Evolutionary conservation across 768 basidiomycete genomes (phyloP), one percentile per base, ranked within the genome.

Genomic region (Cantharellus anzutake): DNA sequence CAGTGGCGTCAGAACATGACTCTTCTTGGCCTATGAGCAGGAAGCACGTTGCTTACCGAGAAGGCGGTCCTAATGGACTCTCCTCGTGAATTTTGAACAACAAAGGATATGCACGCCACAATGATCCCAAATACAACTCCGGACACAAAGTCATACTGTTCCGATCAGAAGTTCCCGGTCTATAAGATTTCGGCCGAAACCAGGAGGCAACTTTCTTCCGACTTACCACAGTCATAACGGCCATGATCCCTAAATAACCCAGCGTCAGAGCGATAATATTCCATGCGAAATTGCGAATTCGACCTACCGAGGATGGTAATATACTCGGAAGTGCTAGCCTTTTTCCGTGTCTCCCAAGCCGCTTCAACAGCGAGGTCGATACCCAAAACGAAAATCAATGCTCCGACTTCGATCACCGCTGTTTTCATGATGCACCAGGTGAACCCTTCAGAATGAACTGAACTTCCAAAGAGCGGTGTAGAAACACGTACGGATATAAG

Each of bases 291-390:
- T 48, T 7, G 7, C 35, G 52, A 48, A 48, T 48, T 11, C 11
- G 29, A 37, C 52, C 90, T 91, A 63, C 84, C 84, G 37, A 80
- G 69, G 56, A 91, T 89, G 2, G 87, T 91, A 63, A 89, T 75
- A 64, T 89, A 90, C 66, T 89, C 86, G 55, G 75, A 86, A 76
- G 77, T 74, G 75, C 81, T 91, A 29, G 89, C 89, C 14, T 92
- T 81, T 70, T 87, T 79, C 52, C 89, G 74, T 5, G 93, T 93
- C 71, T 99, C 94, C 93, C 93, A 98, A 4, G 97, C 68, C 0
- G 96, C 93, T 70, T 97, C 94, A 66, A 93, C 94, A 44, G 90
- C 80, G 42, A 99, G 80, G 64, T 98, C 94, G 57, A 97, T 79
- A 0, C 93, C 96, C 41, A 98, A 77, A 4, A 96, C 91, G 64